Evolutionary conservation across 2,329 filamentous ascomycete genomes (phyloP).

Genomic region (Ophiostoma montium): DNA sequence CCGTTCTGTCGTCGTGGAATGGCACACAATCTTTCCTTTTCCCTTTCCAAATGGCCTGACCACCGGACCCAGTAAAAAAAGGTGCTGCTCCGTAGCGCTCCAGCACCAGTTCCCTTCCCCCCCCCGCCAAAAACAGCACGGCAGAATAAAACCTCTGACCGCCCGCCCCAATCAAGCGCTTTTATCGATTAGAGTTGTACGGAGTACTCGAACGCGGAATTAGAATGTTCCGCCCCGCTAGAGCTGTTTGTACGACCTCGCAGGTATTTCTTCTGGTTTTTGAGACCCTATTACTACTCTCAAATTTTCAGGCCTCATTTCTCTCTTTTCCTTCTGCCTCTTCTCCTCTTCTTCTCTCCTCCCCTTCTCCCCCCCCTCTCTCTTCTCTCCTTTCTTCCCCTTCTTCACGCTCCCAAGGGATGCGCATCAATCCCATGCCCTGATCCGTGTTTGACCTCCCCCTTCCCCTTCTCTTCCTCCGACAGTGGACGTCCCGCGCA

Average conservation of each 20-base stretch:
- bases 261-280: constrained; percentile 9
- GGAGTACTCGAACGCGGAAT: neutral
- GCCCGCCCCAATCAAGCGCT: constrained; percentile 1
- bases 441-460: neutral
- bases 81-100: neutral
- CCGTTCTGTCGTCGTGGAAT: neutral
- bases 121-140: constrained; percentile 6
- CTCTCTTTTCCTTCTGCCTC: neutral
- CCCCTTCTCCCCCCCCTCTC: neutral
- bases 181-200: no score
- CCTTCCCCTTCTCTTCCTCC: constrained; percentile 1
- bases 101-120: neutral
- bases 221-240: constrained; percentile 10
- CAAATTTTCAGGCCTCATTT: constrained; percentile 1
- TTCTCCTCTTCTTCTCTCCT: neutral
- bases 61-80: constrained; percentile 8
- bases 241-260: neutral
- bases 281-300: constrained; percentile 4
- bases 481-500: constrained; percentile 17
- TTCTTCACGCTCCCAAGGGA: neutral
- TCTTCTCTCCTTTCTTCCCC: neutral
- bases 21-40: neutral
- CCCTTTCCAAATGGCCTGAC: constrained; percentile 8
- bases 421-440: constrained; percentile 4
- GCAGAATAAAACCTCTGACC: constrained; percentile 5